Evolutionary conservation across 495 filamentous ascomycete genomes (phyloP).

Genomic region (Daldinia concentrica): DNA sequence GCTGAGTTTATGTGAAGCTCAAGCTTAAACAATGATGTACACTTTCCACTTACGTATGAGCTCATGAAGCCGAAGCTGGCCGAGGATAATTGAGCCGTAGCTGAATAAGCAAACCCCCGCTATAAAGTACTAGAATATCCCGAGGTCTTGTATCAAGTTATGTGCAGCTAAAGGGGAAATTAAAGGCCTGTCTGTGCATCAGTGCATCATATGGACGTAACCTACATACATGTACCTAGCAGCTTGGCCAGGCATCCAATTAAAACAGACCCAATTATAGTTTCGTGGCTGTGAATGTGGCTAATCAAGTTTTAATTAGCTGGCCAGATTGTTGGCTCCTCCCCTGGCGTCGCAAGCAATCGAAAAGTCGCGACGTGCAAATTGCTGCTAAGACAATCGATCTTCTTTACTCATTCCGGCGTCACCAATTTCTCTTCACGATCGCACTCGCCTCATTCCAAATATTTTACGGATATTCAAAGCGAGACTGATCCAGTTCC

Average conservation of each 20-base stretch:
- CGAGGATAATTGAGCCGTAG: conserved; percentile 38
- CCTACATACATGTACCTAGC: too few relatives aligned
- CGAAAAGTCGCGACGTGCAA: conserved; percentile 42
- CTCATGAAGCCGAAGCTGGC: conserved; percentile 45
- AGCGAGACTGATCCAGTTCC: not conserved
- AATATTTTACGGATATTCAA: not conserved
- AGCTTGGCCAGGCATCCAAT: not conserved
- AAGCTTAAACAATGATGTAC: not conserved
- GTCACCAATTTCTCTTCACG: conserved; percentile 38
- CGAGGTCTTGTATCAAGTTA: conserved; percentile 4
- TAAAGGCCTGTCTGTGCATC: not conserved
- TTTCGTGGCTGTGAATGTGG: conserved; percentile 26
- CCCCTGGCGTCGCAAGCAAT: conserved; percentile 36
- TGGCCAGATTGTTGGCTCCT: conserved; percentile 26
- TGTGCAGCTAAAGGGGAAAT: conserved; percentile 4
- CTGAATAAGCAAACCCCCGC: conserved; percentile 24
- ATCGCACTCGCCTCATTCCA: not conserved
- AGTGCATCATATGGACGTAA: not conserved
- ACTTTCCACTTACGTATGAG: conserved; percentile 18
- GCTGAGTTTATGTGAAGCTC: not conserved
- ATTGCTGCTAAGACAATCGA: conserved; percentile 17
- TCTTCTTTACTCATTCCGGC: conserved; percentile 14
- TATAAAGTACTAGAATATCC: conserved; percentile 13
- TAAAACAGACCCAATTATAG: conserved; percentile 1
- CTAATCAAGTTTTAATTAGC: conserved; percentile 30